phyloP scores from a whole-genome alignment of 208 protist species.

The Phytomonas sp. region DNA sequence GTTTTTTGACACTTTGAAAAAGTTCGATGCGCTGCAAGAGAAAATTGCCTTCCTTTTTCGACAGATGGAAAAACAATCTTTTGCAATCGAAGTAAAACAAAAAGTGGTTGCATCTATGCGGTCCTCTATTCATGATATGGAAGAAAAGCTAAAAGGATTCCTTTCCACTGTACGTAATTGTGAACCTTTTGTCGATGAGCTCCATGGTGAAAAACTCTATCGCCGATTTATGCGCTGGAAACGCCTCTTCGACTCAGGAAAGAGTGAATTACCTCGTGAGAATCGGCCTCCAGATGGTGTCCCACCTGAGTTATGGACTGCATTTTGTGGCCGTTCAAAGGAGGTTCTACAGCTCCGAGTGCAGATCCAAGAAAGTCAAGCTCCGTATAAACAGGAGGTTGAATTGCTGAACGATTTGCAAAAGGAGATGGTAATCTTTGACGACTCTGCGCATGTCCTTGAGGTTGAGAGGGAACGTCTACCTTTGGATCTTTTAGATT shows the following conservation, averaged over 20 bases:
- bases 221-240: slow-evolving; percentile 66
- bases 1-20: slow-evolving; percentile 17
- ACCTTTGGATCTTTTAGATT: slow-evolving; percentile 19
- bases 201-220: slow-evolving; percentile 55
- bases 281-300: slow-evolving; percentile 27
- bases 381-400: slow-evolving; percentile 17
- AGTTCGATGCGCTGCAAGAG: slow-evolving; percentile 16
- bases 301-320: slow-evolving; percentile 39
- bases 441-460: slow-evolving; percentile 17
- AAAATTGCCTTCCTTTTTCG: slow-evolving; percentile 20
- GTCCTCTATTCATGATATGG: slow-evolving; percentile 19
- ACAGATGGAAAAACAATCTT: slow-evolving; percentile 20
- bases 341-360: slow-evolving; percentile 26
- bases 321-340: slow-evolving; percentile 49
- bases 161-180: slow-evolving; percentile 18
- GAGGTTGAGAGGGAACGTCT: slow-evolving; percentile 18
- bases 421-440: slow-evolving; percentile 15
- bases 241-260: slow-evolving; percentile 49
- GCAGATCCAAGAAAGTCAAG: slow-evolving; percentile 19
- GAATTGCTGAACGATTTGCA: slow-evolving; percentile 21
- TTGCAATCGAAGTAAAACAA: slow-evolving; percentile 25
- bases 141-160: slow-evolving; percentile 31
- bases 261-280: slow-evolving; percentile 16
- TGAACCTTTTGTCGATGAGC: slow-evolving; percentile 53
- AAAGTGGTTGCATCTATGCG: slow-evolving; percentile 21